Base-by-base conservation (phyloP, 2,329 filamentous ascomycete species). In the Fusarium sterilihyphosum region DNA sequence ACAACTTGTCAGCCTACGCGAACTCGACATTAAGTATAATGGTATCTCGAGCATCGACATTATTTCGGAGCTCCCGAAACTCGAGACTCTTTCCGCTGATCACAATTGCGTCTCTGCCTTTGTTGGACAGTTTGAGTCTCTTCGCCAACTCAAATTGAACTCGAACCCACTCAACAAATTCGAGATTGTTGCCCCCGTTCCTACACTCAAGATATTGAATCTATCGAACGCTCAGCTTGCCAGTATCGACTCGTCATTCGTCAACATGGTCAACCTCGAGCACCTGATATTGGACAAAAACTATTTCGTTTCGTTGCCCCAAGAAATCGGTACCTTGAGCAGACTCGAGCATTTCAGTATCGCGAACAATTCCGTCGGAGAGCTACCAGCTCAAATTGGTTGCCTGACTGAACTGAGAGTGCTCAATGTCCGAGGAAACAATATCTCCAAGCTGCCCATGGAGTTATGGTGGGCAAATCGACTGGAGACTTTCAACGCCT, bases 391-490 rank as follows among this genome's bases (percentile, higher is more conserved):
- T 2, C 95, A 98, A 76, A 94, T 99, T 74, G 96, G 96, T 10
- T 95, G 94, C 73, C 87, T 99, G 31, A 90, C 88, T 2, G 96
- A 98, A 81, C 87, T 99, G 71, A 92, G 91, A 61, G 92, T 95
- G 71, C 87, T 99, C 46, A 96, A 99, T 80, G 89, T 98, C 24
- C 90, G 96, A 73, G 94, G 96, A 80, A 99, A 98, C 85, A 99
- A 98, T 79, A 89, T 99, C 66, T 93, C 92, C 74, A 93, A 92
- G 78, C 86, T 99, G 38, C 96, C 96, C 5, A 91, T 94, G 80
- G 96, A 99, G 80, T 88, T 99, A n/a, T 99, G 96, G 96, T 96
- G 94, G 87, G 96, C 96, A 59, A 92, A 92, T 77, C 95, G 93
- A 80, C 84, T 99, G 62, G 95, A 98, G 82, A 96, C 93, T 0